Evolutionary conservation across 495 filamentous ascomycete species (phyloP).

Genomic region (Daldinia concentrica): DNA sequence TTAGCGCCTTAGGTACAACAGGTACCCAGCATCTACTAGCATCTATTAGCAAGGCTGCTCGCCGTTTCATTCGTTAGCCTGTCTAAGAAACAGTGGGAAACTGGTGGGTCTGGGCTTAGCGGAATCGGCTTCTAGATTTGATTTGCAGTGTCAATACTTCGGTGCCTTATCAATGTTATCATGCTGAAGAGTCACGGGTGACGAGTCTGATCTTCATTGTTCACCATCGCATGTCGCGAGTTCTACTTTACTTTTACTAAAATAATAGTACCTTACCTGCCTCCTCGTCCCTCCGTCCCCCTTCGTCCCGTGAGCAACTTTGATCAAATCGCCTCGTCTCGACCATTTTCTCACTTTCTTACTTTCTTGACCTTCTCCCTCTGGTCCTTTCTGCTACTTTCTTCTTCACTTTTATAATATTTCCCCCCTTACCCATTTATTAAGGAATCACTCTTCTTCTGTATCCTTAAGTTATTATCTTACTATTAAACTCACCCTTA

Average conservation of each 20-base stretch:
- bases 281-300: not conserved
- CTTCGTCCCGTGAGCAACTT: conserved; percentile 37
- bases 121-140: conserved; percentile 43
- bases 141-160: conserved; percentile 24
- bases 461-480: not conserved
- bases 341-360: conserved; percentile 19
- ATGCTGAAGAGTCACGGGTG: conserved; percentile 48
- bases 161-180: conserved; percentile 46
- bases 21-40: conserved; percentile 19
- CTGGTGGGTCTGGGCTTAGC: conserved; percentile 25
- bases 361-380: conserved; percentile 19
- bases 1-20: conserved; percentile 18
- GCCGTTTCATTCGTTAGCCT: conserved; percentile 20
- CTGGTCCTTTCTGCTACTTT: conserved; percentile 34
- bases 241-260: conserved; percentile 15
- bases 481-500: not conserved
- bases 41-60: conserved; percentile 10
- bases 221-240: conserved; percentile 31
- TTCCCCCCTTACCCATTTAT: not conserved
- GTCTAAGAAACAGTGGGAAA: not conserved
- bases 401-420: conserved; percentile 17
- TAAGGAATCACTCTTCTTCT: conserved; percentile 35
- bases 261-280: conserved; percentile 25
- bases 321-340: conserved; percentile 21
- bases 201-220: conserved; percentile 45